Percentiles rank a stretch among this genome's conserved stretches.
These are phyloP conservation scores for Rhodotorula sp. DNA, from an alignment of 1,284 basidiomycete species.

Conservation along the genomic window DNA sequence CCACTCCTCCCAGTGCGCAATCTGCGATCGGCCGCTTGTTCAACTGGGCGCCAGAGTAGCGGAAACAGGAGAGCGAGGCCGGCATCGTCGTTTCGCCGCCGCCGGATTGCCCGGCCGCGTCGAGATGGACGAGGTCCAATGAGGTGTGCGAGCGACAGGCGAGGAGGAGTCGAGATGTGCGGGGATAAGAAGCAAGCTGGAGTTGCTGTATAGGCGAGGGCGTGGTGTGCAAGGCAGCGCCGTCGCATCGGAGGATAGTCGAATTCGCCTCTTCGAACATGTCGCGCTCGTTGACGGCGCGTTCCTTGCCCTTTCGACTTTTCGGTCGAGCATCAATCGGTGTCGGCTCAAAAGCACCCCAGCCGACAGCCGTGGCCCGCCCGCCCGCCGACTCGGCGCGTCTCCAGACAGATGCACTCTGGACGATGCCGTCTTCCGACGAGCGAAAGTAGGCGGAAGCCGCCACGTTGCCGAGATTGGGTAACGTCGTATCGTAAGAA, in stretches of 20 bases:
- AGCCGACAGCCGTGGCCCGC: constrained; percentile 15
- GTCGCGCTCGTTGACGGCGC: constrained; percentile 1
- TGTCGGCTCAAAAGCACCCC: constrained; percentile 11
- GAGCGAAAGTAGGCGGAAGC: background rate
- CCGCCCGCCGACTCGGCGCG: background rate
- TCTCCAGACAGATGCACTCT: constrained; percentile 11
- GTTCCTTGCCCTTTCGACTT: constrained; percentile 18
- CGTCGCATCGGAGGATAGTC: too few relatives aligned
- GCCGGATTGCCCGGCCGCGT: background rate
- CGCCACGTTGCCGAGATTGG: constrained; percentile 20
- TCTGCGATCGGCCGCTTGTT: constrained; percentile 25
- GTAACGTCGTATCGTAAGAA: constrained; percentile 3
- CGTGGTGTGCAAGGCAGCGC: background rate
- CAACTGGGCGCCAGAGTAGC: constrained; percentile 5
- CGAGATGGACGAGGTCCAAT: constrained; percentile 14
- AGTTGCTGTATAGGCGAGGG: constrained; percentile 24
- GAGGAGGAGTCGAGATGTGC: constrained; percentile 3
- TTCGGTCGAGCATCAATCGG: background rate
- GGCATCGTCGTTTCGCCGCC: background rate
- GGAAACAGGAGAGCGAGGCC: background rate
- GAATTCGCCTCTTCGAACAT: background rate
- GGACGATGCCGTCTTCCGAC: background rate
- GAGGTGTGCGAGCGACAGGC: constrained; percentile 23
- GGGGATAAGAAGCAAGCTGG: constrained; percentile 8
- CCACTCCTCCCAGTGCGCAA: constrained; percentile 8